Conservation (phyloP, 2,329 filamentous ascomycete species). For the Camillea tinctor region DNA sequence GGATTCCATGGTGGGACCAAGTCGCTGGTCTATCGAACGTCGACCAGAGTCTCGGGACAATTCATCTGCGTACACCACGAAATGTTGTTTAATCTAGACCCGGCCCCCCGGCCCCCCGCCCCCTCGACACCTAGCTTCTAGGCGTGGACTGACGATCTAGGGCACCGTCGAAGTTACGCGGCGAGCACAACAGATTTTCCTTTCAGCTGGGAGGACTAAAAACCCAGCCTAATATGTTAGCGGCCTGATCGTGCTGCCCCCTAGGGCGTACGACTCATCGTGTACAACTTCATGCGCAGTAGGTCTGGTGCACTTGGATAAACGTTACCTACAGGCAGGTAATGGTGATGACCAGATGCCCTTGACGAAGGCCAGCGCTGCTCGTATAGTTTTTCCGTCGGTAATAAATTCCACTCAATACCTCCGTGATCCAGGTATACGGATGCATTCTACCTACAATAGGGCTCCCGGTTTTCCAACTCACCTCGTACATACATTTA, state of each 20-base stretch:
- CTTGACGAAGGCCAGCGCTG: background rate
- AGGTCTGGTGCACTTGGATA: background rate
- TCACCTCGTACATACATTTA: background rate
- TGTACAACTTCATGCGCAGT: background rate
- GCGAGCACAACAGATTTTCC: background rate
- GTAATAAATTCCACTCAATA: background rate
- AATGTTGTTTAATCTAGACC: background rate
- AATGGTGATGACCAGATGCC: background rate
- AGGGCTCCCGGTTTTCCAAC: background rate
- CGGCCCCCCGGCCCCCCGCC: no score
- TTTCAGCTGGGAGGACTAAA: background rate
- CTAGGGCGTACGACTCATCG: background rate
- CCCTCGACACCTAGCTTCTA: background rate
- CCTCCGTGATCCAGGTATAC: no score
- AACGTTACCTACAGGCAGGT: background rate
- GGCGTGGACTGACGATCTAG: background rate
- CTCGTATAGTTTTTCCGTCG: background rate
- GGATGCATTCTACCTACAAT: no score
- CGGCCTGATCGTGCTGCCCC: background rate
- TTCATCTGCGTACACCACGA: background rate
- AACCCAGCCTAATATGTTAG: background rate
- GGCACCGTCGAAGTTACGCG: background rate
- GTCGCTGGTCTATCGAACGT: background rate
- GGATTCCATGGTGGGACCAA: background rate
- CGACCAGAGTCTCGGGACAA: background rate